These are phyloP conservation scores for Stellera chamaejasme DNA, from an alignment of 345 rosid genomes.

Conservation along the genomic window DNA sequence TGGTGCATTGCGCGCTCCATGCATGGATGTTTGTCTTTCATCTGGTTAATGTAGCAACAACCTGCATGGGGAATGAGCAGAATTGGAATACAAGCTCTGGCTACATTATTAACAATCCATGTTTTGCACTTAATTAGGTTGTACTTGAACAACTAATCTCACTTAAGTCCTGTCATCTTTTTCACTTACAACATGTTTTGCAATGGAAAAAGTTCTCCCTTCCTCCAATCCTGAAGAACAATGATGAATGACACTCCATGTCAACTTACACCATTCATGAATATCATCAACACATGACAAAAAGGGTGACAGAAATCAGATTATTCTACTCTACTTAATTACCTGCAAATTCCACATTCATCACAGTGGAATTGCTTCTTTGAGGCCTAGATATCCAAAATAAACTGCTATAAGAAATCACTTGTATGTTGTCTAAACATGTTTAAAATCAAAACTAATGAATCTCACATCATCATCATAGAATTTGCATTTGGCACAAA, in stretches of 20 bases:
- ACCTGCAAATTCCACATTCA: neutral
- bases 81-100: neutral
- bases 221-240: constrained; percentile 47
- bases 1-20: constrained; percentile 77
- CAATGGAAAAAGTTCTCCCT: constrained; percentile 60
- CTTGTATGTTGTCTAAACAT: neutral
- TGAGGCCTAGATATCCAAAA: neutral
- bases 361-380: neutral
- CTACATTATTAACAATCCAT: too few relatives aligned
- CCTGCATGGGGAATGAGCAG: constrained; percentile 22
- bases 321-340: neutral
- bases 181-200: constrained; percentile 42
- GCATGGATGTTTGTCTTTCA: constrained; percentile 48
- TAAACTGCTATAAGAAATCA: neutral
- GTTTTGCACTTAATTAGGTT: too few relatives aligned
- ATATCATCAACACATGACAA: neutral
- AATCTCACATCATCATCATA: neutral
- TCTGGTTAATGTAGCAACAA: constrained; percentile 46
- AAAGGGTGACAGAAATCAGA: neutral
- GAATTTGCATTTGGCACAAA: neutral
- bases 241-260: neutral
- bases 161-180: too few relatives aligned
- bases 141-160: too few relatives aligned
- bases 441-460: neutral
- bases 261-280: neutral